Evolutionary conservation across 2,329 filamentous ascomycete genomes (phyloP).

Genomic region (Aspergillus viridinutans): DNA sequence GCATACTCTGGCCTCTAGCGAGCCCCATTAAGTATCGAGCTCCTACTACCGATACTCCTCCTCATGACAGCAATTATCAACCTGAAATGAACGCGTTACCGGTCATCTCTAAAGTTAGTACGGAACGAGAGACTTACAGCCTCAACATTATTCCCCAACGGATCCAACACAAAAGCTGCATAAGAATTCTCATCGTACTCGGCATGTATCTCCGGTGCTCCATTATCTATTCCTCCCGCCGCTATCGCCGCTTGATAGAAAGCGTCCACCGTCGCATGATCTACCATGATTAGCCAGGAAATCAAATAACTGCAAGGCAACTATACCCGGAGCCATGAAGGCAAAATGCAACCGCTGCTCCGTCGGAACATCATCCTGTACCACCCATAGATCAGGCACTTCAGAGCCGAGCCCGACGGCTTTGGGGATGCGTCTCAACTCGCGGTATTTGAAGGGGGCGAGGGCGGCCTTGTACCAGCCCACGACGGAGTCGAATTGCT

Average conservation of each 20-base stretch:
- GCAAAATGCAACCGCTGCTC: constrained; percentile 13
- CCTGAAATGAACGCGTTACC: neutral
- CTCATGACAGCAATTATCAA: neutral
- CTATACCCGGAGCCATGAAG: constrained; percentile 13
- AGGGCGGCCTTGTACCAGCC: constrained; percentile 21
- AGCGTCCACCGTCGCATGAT: neutral
- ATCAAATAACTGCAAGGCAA: neutral
- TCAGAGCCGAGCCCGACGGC: constrained; percentile 20
- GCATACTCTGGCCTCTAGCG: too few relatives aligned
- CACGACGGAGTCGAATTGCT: constrained; percentile 21
- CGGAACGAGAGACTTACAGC: neutral
- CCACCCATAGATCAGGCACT: constrained; percentile 23
- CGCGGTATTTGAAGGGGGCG: constrained; percentile 22
- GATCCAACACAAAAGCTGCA: neutral
- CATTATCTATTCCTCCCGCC: neutral
- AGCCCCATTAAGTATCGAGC: too few relatives aligned
- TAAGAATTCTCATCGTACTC: neutral
- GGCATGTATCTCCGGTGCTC: neutral
- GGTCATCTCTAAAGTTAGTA: neutral
- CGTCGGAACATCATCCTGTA: neutral
- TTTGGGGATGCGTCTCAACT: constrained; percentile 15
- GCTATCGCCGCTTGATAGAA: neutral
- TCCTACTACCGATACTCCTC: neutral
- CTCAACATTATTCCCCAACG: neutral
- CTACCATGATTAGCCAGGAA: neutral